Evolutionary conservation across 2,329 filamentous ascomycete species (phyloP), one percentile per base, ranked within the genome.

Genomic region (Coniella vitis): DNA sequence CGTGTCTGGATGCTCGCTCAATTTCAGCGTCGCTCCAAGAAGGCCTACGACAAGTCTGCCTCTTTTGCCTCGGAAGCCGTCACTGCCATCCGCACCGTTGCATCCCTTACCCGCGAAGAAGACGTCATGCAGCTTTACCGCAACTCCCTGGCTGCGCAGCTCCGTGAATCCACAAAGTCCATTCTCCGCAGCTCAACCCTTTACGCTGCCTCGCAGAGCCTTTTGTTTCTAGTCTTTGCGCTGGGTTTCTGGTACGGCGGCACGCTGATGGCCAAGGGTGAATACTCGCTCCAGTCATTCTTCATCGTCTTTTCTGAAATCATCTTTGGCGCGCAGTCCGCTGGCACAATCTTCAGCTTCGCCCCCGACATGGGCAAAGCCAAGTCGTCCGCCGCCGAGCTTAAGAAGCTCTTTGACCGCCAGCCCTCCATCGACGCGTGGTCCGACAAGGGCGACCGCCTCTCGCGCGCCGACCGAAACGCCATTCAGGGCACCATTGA

Each of bases 191-290:
- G 87, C 0, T 90, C 87, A 10, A 63, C 76, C 1, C 78, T 96
- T 4, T 97, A 95, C 61, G 89, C 90, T 1, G 78, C 83, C 2
- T 87, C 89, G 1, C 90, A 96, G 68, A 90, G 86, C 0, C 71
- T 95, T 51, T 80, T 87, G 53, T 94, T 95, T 69, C 73, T 90
- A 40, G 88, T 84, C 56, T 84, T 93, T 52, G 90, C 90, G 0
- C 79, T 96, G 4, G 89, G 86, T 2, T 96, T 96, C 72, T 96
- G 88, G 88, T 95, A 93, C 60, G 90, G 90, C 53, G 87, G 88
- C 22, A 86, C 76, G 0, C 71, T 93, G 29, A 84, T 95, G 46
- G 83, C 77, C 19, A 76, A 76, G 49, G 61, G 68, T 41, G 86
- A 94, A 63, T 91, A 93, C 64, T 65, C 68, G 56, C 75, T 89